These are phyloP conservation scores for Jimgerdemannia flammicorona DNA, from an alignment of 192 early-diverging fungal genomes.

Conservation along the genomic window DNA sequence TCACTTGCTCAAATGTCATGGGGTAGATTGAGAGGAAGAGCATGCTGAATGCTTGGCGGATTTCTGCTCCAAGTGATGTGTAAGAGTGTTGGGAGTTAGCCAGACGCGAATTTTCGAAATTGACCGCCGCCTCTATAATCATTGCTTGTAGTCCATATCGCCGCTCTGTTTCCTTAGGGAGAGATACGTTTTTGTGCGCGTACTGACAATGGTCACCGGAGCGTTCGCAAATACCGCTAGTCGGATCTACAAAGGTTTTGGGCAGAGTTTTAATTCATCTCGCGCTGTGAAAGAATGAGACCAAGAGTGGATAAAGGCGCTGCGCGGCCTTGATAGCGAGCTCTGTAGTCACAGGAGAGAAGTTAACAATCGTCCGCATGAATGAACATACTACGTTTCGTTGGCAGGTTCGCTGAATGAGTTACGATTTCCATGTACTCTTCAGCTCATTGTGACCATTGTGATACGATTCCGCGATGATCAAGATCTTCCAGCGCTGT, in stretches of 20 bases:
- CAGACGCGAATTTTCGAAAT: neutral
- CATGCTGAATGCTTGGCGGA: neutral
- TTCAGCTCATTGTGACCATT: neutral
- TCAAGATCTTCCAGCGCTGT: neutral
- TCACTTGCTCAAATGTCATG: neutral
- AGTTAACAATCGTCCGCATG: too few relatives aligned
- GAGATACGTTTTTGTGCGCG: neutral
- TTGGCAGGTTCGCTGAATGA: neutral
- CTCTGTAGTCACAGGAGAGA: neutral
- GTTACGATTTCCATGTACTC: neutral
- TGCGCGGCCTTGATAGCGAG: neutral
- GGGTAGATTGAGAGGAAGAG: neutral
- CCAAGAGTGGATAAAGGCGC: neutral
- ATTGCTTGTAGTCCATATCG: neutral
- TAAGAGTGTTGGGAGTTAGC: neutral
- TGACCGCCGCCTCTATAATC: neutral
- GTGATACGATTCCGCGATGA: neutral
- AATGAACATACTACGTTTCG: neutral
- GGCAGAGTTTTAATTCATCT: neutral
- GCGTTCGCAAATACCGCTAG: too few relatives aligned
- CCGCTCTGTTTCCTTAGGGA: neutral
- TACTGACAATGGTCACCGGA: neutral
- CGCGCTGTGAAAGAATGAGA: neutral
- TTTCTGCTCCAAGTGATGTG: neutral
- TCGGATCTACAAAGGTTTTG: neutral